Evolutionary conservation across 805 yeast genomes (phyloP).

Genomic region (Starmerella davenportii): DNA sequence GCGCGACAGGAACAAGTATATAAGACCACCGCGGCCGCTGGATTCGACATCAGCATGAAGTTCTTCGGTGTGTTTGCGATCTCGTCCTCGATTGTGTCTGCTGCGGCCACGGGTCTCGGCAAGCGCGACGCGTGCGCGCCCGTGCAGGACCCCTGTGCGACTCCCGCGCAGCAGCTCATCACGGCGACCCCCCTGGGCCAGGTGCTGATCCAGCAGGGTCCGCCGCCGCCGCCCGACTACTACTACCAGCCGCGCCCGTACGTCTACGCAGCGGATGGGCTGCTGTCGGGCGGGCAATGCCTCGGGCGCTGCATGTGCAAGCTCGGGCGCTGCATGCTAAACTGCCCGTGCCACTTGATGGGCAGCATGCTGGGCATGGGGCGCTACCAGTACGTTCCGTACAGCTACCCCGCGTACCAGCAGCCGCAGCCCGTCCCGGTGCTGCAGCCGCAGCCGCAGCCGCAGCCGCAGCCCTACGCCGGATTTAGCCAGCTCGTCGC

Average conservation of each 20-base stretch:
- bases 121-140: not conserved
- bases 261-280: not conserved
- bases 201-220: not conserved
- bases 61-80: not conserved
- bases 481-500: not conserved
- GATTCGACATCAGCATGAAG: not conserved
- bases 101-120: not conserved
- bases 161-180: not conserved
- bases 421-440: slow-evolving; percentile 1
- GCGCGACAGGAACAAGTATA: no score
- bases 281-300: not conserved
- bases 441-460: slow-evolving; percentile 1
- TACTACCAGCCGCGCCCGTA: not conserved
- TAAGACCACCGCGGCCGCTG: not conserved
- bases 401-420: not conserved
- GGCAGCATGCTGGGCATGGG: not conserved
- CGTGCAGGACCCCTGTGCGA: not conserved
- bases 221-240: slow-evolving; percentile 1
- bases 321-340: not conserved
- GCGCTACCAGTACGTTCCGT: not conserved
- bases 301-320: not conserved
- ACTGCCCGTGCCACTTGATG: not conserved
- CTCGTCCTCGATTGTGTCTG: not conserved
- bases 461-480: not conserved
- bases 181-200: not conserved